Percentiles rank a stretch among this genome's conserved stretches.
Evolutionary conservation across 345 rosid genomes (phyloP).

Genomic region (Eucalyptus tenuipes): DNA sequence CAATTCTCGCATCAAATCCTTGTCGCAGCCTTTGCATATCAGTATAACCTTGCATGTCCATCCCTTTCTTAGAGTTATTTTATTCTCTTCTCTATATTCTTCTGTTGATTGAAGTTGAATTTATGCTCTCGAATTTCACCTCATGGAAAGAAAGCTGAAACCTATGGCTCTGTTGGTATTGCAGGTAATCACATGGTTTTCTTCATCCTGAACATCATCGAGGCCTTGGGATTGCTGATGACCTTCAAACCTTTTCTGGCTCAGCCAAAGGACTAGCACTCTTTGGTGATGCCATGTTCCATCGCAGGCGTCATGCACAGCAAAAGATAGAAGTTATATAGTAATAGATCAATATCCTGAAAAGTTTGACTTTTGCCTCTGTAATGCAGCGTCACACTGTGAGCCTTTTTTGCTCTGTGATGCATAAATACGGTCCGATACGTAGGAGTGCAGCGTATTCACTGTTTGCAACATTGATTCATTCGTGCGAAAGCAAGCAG

Average conservation of each 20-base stretch:
- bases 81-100: not conserved
- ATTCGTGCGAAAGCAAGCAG: not conserved
- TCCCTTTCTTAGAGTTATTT: not conserved
- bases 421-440: not conserved
- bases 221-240: slow-evolving; percentile 31
- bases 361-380: not conserved
- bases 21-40: not conserved
- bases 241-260: slow-evolving; percentile 39
- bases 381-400: not conserved
- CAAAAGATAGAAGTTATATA: not conserved
- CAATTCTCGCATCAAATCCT: not conserved
- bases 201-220: slow-evolving; percentile 26
- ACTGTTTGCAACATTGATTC: not conserved
- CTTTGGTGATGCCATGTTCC: not conserved
- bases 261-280: not conserved
- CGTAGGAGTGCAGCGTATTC: not conserved
- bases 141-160: not conserved
- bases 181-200: slow-evolving; percentile 37
- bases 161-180: not conserved
- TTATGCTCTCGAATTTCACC: not conserved
- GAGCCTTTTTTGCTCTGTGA: not conserved
- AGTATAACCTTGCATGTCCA: not conserved
- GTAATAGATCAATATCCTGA: not conserved
- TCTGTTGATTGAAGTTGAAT: not conserved
- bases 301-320: not conserved